phyloP scores from a whole-genome alignment of 1,139 yeast species.

The Yarrowia galli region DNA sequence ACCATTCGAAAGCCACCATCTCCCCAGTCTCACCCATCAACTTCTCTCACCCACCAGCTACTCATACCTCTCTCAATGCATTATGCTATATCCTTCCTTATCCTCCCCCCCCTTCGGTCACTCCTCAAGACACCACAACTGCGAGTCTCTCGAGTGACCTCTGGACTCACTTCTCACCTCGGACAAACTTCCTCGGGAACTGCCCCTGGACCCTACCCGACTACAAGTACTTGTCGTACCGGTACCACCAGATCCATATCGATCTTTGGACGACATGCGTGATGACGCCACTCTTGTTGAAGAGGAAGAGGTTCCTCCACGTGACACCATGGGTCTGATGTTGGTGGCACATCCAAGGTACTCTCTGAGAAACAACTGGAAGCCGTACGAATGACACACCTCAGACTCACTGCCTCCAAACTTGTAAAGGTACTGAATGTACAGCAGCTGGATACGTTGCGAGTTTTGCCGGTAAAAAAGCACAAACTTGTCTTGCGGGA shows the following conservation, averaged over 20 bases:
- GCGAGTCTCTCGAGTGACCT: background rate
- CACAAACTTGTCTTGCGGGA: slow-evolving; percentile 8
- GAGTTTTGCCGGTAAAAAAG: background rate
- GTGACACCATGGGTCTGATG: background rate
- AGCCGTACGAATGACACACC: slow-evolving; percentile 10
- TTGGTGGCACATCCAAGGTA: slow-evolving; percentile 2
- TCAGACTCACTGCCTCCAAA: slow-evolving; percentile 12
- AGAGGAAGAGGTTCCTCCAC: no score
- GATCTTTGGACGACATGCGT: no score
- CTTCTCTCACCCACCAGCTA: no score
- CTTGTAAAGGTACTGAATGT: slow-evolving; percentile 12
- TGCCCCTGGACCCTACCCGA: no score
- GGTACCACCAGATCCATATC: no score
- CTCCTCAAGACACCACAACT: background rate
- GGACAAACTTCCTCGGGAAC: background rate
- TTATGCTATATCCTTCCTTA: no score
- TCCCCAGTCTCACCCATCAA: no score
- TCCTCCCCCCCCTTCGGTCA: background rate
- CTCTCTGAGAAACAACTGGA: slow-evolving; percentile 6
- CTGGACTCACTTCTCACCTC: background rate
- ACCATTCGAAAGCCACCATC: no score
- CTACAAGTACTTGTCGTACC: no score
- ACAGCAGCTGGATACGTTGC: slow-evolving; percentile 4
- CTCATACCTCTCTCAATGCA: no score
- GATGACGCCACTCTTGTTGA: no score